These are phyloP conservation scores for Mucor velutinosus DNA, from an alignment of 371 early-diverging fungal species.

Conservation along the genomic window DNA sequence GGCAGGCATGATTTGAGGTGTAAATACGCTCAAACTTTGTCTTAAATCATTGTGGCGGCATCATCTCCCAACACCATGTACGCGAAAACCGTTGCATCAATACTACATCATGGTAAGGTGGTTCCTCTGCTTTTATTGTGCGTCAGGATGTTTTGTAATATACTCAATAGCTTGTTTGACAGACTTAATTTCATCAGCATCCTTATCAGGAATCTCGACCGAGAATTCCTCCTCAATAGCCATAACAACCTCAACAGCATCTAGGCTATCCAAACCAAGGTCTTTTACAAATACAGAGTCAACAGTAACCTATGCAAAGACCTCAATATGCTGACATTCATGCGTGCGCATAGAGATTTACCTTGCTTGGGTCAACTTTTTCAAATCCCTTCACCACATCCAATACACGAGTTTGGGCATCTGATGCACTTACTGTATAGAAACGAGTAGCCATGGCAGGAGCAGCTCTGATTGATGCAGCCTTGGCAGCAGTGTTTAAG, in stretches of 20 bases:
- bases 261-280: slow-evolving; percentile 94
- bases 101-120: too few relatives aligned
- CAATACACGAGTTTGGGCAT: slow-evolving; percentile 83
- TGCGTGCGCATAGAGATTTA: slow-evolving; percentile 35
- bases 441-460: slow-evolving; percentile 44
- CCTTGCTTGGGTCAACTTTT: slow-evolving; percentile 91
- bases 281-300: slow-evolving; percentile 90
- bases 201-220: slow-evolving; percentile 96
- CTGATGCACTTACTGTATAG: slow-evolving; percentile 64
- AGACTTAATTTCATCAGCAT: slow-evolving; percentile 93
- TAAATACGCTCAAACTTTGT: background rate
- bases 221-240: slow-evolving; percentile 98
- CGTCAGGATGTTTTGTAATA: slow-evolving; percentile 74
- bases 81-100: too few relatives aligned
- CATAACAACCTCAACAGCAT: slow-evolving; percentile 98
- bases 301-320: slow-evolving; percentile 68
- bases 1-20: background rate
- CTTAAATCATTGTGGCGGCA: background rate
- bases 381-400: slow-evolving; percentile 91
- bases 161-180: slow-evolving; percentile 88
- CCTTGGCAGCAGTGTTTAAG: slow-evolving; percentile 56
- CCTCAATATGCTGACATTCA: background rate
- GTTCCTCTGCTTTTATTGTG: slow-evolving; percentile 55
- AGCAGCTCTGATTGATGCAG: slow-evolving; percentile 29
- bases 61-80: too few relatives aligned